These are phyloP conservation scores for Pulicaria dysenterica DNA, from an alignment of 129 eudicot genomes.

Conservation along the genomic window DNA sequence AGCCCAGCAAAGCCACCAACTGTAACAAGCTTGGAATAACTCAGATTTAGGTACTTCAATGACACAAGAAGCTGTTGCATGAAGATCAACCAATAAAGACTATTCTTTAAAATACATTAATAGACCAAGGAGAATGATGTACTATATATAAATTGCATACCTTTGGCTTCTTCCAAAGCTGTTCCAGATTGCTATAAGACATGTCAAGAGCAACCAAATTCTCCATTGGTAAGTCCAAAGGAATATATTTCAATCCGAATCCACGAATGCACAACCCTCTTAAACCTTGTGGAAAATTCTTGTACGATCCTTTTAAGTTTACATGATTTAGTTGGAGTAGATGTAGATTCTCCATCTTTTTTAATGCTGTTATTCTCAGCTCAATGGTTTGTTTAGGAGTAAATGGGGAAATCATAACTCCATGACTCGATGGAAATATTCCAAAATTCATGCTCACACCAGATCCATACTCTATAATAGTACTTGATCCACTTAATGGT, in stretches of 20 bases:
- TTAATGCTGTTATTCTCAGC: slow-evolving; percentile 14
- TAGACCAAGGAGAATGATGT: background rate
- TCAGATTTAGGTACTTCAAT: slow-evolving; percentile 26
- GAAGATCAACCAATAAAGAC: background rate
- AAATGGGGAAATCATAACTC: too few species aligned
- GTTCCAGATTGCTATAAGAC: slow-evolving; percentile 24
- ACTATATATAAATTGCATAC: background rate
- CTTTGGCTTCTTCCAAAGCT: slow-evolving; percentile 16
- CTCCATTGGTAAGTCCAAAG: slow-evolving; percentile 18
- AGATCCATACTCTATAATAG: background rate
- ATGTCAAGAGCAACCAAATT: slow-evolving; percentile 29
- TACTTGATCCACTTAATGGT: background rate
- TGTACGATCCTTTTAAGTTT: slow-evolving; percentile 17
- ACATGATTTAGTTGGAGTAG: slow-evolving; percentile 25
- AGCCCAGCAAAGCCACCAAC: slow-evolving; percentile 15
- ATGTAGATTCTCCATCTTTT: slow-evolving; percentile 20
- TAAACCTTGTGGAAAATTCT: slow-evolving; percentile 17
- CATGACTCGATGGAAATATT: too few species aligned
- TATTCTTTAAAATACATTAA: background rate
- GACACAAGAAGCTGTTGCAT: slow-evolving; percentile 25
- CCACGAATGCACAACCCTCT: slow-evolving; percentile 25
- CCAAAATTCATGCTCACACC: too few species aligned
- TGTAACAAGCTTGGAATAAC: slow-evolving; percentile 7
- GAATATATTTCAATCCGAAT: background rate
- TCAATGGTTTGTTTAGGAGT: background rate